Evolutionary conservation across 148 eudicot genomes (phyloP).

Genomic region (Fallopia convolvulus): DNA sequence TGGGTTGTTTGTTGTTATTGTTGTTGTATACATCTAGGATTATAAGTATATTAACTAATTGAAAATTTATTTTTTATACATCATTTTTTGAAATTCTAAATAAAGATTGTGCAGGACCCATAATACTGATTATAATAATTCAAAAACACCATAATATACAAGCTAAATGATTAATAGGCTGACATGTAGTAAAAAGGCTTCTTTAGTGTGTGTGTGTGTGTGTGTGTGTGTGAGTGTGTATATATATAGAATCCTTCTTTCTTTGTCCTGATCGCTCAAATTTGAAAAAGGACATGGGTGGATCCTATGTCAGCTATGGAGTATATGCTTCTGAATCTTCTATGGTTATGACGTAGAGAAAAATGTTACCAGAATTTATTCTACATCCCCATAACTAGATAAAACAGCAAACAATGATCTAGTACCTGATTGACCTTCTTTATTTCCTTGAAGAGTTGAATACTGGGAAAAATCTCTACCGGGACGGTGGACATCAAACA

Average conservation of each 20-base stretch:
- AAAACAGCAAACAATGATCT: not conserved
- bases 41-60: too few relatives aligned
- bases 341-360: not conserved
- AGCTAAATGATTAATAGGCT: too few relatives aligned
- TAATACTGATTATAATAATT: too few relatives aligned
- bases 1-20: too few relatives aligned
- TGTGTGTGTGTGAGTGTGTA: too few relatives aligned
- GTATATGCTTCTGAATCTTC: not conserved
- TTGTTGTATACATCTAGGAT: too few relatives aligned
- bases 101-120: too few relatives aligned
- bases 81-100: too few relatives aligned
- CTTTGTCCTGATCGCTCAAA: not conserved
- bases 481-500: conserved; percentile 93
- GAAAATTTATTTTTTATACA: too few relatives aligned
- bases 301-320: not conserved
- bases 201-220: too few relatives aligned
- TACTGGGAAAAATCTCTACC: conserved; percentile 78
- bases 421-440: conserved; percentile 95
- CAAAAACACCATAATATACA: too few relatives aligned
- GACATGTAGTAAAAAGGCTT: too few relatives aligned
- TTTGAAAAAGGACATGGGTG: not conserved
- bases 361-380: not conserved
- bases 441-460: conserved; percentile 75
- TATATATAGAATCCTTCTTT: not conserved
- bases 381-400: not conserved